phyloP scores from a whole-genome alignment of 371 early-diverging fungal species.

The Mucor circinelloides region DNA sequence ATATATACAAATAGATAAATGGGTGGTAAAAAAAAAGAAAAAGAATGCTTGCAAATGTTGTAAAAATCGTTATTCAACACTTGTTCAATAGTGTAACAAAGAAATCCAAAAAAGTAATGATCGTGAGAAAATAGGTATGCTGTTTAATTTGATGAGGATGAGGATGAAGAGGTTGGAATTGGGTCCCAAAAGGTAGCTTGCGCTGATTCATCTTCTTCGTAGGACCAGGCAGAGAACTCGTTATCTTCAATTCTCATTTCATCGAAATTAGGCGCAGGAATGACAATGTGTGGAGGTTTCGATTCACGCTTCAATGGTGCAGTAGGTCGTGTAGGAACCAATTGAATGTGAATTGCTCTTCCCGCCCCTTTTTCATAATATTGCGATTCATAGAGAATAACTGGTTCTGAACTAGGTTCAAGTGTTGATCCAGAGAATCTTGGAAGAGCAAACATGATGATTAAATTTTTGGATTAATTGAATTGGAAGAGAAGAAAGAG shows the following conservation, averaged over 20 bases:
- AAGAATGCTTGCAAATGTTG: not conserved
- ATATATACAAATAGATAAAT: too few species aligned
- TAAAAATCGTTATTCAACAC: not conserved
- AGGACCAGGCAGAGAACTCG: constrained; percentile 29
- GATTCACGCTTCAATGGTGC: constrained; percentile 19
- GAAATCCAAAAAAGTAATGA: not conserved
- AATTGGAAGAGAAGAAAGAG: not conserved
- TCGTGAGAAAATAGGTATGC: not conserved
- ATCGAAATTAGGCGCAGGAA: constrained; percentile 20
- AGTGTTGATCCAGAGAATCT: constrained; percentile 33
- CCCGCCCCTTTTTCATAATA: constrained; percentile 27
- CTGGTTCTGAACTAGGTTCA: constrained; percentile 24
- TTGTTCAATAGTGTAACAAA: not conserved
- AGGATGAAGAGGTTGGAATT: not conserved
- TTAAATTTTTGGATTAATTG: not conserved
- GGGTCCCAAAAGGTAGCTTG: constrained; percentile 7
- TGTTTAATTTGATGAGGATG: not conserved
- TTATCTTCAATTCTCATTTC: constrained; percentile 15
- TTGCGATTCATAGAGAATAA: constrained; percentile 29
- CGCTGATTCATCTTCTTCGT: constrained; percentile 8
- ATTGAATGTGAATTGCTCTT: constrained; percentile 17
- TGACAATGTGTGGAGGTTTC: constrained; percentile 25
- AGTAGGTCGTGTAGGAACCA: constrained; percentile 30
- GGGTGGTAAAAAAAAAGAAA: not conserved
- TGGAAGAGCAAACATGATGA: constrained; percentile 18